phyloP scores from a whole-genome alignment of 2,329 filamentous ascomycete species.

The Xylaria sp. region DNA sequence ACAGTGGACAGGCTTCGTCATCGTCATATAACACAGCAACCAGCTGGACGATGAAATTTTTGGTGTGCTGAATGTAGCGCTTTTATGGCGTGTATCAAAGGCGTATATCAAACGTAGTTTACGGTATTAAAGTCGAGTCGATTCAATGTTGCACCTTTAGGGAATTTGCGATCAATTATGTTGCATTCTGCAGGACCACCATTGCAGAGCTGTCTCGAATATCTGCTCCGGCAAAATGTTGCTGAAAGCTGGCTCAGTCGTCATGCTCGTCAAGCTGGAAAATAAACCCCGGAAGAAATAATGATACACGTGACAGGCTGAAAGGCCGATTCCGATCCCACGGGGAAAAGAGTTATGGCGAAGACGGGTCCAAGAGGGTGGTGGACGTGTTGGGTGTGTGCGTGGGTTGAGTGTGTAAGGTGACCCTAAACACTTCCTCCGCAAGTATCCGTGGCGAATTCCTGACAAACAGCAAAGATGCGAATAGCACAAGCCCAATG shows the following conservation, averaged over 20 bases:
- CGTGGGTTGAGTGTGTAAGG: constrained; percentile 20
- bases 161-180: constrained; percentile 48
- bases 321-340: constrained; percentile 41
- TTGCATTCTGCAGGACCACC: constrained; percentile 45
- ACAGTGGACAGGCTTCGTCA: constrained; percentile 28
- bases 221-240: constrained; percentile 42
- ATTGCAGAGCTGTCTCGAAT: constrained; percentile 44
- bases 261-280: constrained; percentile 45
- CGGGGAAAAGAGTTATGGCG: constrained; percentile 33
- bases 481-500: constrained; percentile 29
- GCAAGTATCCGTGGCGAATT: constrained; percentile 30
- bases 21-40: constrained; percentile 28
- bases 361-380: constrained; percentile 36
- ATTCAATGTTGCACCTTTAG: constrained; percentile 45
- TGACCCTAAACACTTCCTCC: constrained; percentile 36
- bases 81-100: constrained; percentile 38
- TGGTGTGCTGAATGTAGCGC: constrained; percentile 32
- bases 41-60: constrained; percentile 13
- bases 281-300: constrained; percentile 44
- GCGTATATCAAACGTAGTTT: constrained; percentile 39
- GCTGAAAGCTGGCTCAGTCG: constrained; percentile 44
- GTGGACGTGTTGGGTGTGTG: constrained; percentile 26
- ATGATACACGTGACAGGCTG: constrained; percentile 46
- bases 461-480: constrained; percentile 32
- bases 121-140: constrained; percentile 44